Base-by-base conservation (phyloP, 1,284 basidiomycete genomes). In the Stygiomarasmius scandens region DNA sequence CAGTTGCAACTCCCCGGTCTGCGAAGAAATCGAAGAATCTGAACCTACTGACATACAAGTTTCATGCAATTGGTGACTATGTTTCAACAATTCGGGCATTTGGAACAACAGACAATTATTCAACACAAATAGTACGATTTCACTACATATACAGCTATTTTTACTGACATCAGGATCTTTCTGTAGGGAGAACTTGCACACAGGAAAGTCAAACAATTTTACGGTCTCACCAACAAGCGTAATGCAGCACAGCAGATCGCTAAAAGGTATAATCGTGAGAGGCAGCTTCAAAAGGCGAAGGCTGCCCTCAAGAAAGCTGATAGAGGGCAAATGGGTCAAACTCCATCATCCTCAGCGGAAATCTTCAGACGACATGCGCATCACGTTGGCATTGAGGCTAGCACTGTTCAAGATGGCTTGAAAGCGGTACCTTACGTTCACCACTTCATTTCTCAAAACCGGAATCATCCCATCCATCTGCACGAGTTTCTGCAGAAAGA, bases 171-270 rank as follows among this genome's bases (percentile, higher is more conserved):
- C n/a, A n/a, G n/a, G n/a, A n/a, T 27, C 2, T 25, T 58, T 27
- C 10, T 1, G 12, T 57, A 74, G 72, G 67, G 69, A 6, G 69
- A 74, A 64, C 67, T 70, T 25, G 67, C 67, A 0, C 71, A 74
- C 56, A 49, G 63, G n/a, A 22, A 58, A 0, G 63, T 73, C 23
- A 74, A 74, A 53, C 58, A 50, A 3, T 58, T 68, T 3, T 73
- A 73, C 23, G 27, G 48, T 2, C 66, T 0, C 50, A 67, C 0
- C 36, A 41, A 0, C 63, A 66, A 52, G 52, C 63, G n/a, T 9
- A 41, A 41, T 41, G 38, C 38, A 16, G 16, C 11, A 19, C 6
- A 12, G 4, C 38, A 41, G 16, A 16, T 34, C 8, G 29, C 29
- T 32, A 5, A 12, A 12, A 5, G 29, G 5, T 32, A 32, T 12